These are phyloP conservation scores for Selaginella tamariscina DNA, from an alignment of 75 land plant genomes.

Conservation along the genomic window DNA sequence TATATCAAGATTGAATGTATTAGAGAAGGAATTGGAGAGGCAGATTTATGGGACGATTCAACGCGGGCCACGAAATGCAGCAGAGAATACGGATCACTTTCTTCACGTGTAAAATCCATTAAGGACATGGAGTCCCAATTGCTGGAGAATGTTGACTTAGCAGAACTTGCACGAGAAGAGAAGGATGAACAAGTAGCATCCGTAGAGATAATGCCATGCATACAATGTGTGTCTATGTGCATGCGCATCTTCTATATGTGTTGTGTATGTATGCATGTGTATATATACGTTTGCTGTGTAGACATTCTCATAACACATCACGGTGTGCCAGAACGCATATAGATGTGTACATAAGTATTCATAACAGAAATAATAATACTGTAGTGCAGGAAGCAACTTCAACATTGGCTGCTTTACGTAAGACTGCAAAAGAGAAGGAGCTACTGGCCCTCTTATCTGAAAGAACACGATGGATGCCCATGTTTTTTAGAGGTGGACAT, in stretches of 20 bases:
- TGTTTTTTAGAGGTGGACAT: constrained; percentile 78
- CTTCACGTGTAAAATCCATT: constrained; percentile 69
- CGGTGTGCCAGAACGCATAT: too few species aligned
- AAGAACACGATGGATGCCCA: constrained; percentile 72
- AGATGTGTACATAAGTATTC: too few species aligned
- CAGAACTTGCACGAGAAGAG: constrained; percentile 89
- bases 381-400: constrained; percentile 48
- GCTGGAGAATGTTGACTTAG: constrained; percentile 72
- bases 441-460: constrained; percentile 69
- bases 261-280: too few species aligned
- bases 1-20: constrained; percentile 36
- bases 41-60: constrained; percentile 83
- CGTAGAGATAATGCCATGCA: too few species aligned
- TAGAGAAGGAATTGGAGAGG: constrained; percentile 44
- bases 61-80: constrained; percentile 57
- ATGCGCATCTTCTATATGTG: too few species aligned
- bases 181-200: constrained; percentile 63
- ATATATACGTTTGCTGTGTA: too few species aligned
- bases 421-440: constrained; percentile 62
- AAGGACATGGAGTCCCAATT: constrained; percentile 54
- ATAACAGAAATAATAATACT: background rate
- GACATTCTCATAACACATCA: too few species aligned
- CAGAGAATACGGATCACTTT: constrained; percentile 71
- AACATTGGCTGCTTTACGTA: constrained; percentile 57
- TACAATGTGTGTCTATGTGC: too few species aligned